A percentile compares a stretch with the other conserved stretches of the same genome.
These are phyloP conservation scores for Conticribra weissflogii DNA, from an alignment of 108 stramenopile genomes.

Conservation along the genomic window DNA sequence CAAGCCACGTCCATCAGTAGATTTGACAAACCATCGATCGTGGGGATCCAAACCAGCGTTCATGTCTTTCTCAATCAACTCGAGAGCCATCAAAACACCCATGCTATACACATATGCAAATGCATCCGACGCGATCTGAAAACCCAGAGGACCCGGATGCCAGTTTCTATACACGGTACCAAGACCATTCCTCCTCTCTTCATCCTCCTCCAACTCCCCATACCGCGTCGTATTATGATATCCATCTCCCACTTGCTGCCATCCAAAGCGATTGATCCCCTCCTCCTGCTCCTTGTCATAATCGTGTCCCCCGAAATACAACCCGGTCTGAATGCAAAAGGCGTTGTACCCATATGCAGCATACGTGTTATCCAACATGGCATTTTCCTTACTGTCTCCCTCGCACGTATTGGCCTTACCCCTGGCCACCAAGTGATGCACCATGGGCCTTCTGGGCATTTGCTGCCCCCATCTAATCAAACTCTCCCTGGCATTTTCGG, in stretches of 20 bases:
- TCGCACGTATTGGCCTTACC: slow-evolving; percentile 46
- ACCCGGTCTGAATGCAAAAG: slow-evolving; percentile 54
- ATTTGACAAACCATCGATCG: slow-evolving; percentile 49
- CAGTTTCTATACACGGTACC: slow-evolving; percentile 59
- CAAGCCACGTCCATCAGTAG: too few species aligned
- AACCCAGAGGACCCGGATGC: slow-evolving; percentile 65
- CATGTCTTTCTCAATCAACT: slow-evolving; percentile 52
- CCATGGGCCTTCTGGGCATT: slow-evolving; percentile 47
- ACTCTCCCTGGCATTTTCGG: slow-evolving; percentile 39
- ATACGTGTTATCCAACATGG: slow-evolving; percentile 40
- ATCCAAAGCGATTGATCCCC: slow-evolving; percentile 46
- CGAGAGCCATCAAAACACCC: slow-evolving; percentile 48
- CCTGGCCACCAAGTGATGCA: slow-evolving; percentile 49
- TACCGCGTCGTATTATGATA: slow-evolving; percentile 63
- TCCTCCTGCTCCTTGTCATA: slow-evolving; percentile 36
- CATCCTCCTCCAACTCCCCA: slow-evolving; percentile 43
- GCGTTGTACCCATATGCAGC: slow-evolving; percentile 51
- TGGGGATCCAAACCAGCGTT: slow-evolving; percentile 30
- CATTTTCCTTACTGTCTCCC: slow-evolving; percentile 28
- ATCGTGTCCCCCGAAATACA: slow-evolving; percentile 56
- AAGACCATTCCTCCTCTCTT: slow-evolving; percentile 44
- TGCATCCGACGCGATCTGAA: slow-evolving; percentile 57
- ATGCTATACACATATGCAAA: slow-evolving; percentile 53
- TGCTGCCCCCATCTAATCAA: slow-evolving; percentile 48
- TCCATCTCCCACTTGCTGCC: slow-evolving; percentile 51